Base-by-base conservation (phyloP, 1,284 basidiomycete genomes). In the Trametes hirsuta region DNA sequence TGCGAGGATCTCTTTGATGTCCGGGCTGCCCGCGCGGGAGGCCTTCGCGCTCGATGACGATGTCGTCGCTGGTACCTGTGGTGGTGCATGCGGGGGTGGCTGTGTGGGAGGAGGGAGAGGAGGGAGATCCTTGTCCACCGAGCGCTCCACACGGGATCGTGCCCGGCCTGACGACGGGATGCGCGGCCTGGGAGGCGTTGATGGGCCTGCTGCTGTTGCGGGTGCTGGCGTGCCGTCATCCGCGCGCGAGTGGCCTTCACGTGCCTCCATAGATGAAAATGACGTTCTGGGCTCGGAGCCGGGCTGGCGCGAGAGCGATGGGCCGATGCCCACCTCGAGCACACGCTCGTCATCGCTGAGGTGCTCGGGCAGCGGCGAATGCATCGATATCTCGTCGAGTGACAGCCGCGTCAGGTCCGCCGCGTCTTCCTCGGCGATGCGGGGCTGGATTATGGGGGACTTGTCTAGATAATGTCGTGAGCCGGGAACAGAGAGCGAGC, bases 1-100 rank as follows among this genome's bases (percentile, higher is more conserved):
- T 0, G 78, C 77, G 18, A 85, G 67, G 59, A 84, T 81, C 2
- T 73, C 62, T 1, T 69, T 61, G 54, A 85, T 81, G 64, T 85
- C 84, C 0, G 84, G 84, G 53, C 79, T 81, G 8, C 52, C 65
- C 48, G 65, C 63, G 58, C 64, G 68, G 64, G 56, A 60, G 4
- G 30, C 8, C 8, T 30, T 30, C 49, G 62, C 55, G 46, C 44
- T 60, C 59, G 58, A 57, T 21, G 54, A 48, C 4, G 58, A 40
- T 15, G 62, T 45, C 35, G 58, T 25, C 10, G 64, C 58, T 15
- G 52, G 40, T 18, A 61, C 47, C 22, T 51, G 45, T n/a, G 45
- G 47, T 3, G 48, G 47, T 11, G 42, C n/a, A 14, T 51, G 58
- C n/a, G 60, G 54, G 35, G 63, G 57, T 53, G 53, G 55, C 53